phyloP scores from a whole-genome alignment of 2,329 filamentous ascomycete genomes.

The Aspergillus tamarii region DNA sequence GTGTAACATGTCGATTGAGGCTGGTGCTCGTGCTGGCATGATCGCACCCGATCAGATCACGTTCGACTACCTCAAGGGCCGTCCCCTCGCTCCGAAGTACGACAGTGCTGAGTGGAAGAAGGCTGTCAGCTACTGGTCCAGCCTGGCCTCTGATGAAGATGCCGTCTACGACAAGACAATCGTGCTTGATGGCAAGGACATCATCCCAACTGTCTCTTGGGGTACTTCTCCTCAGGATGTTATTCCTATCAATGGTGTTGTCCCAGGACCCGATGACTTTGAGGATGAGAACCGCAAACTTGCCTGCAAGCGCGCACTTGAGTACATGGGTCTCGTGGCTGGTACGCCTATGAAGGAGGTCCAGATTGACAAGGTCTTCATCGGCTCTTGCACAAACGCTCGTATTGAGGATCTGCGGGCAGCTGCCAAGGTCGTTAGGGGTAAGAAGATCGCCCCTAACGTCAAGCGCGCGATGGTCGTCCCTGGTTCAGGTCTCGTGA shows the following conservation, averaged over 20 bases:
- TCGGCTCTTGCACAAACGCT: constrained; percentile 96
- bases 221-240: constrained; percentile 96
- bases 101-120: constrained; percentile 88
- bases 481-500: constrained; percentile 91
- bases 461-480: constrained; percentile 96
- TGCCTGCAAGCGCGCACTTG: constrained; percentile 77
- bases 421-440: constrained; percentile 82
- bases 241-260: constrained; percentile 87
- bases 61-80: constrained; percentile 91
- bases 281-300: constrained; percentile 76
- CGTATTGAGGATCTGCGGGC: constrained; percentile 93
- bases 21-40: constrained; percentile 92
- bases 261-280: constrained; percentile 89
- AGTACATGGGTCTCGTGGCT: constrained; percentile 93
- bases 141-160: constrained; percentile 79
- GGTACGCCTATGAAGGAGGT: constrained; percentile 94
- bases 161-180: constrained; percentile 90
- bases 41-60: constrained; percentile 92
- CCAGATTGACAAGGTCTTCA: constrained; percentile 91
- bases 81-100: constrained; percentile 81
- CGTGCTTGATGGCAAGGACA: constrained; percentile 89
- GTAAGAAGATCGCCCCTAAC: constrained; percentile 82
- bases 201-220: constrained; percentile 92
- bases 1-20: constrained; percentile 99
- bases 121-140: constrained; percentile 85